Evolutionary conservation across 345 rosid genomes (phyloP), one percentile per base, ranked within the genome.

Genomic region (Nephelium lappaceum): DNA sequence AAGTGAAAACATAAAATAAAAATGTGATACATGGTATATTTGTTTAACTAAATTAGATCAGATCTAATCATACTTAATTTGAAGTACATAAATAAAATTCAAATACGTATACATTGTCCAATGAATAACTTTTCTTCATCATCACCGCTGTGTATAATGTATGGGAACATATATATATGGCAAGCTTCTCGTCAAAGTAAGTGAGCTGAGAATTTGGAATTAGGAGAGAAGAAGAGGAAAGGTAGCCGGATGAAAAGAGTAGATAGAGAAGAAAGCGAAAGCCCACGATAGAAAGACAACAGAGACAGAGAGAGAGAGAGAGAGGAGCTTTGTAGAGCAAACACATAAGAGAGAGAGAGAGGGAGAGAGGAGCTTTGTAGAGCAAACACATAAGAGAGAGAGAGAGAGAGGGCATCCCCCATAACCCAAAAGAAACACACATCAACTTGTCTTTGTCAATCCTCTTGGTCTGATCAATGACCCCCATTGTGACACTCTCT

Each of bases 381-480:
- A 45, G 12, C 51, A 45, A 45, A 45, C 51, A n/a, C n/a, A n/a
- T n/a, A n/a, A 18, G 38, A 38, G 12, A 60, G 19, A 41, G 7
- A 18, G 24, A 57, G 1, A 18, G n/a, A 31, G 27, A 71, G 70
- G 47, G 27, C 47, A 73, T 62, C 83, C 79, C 72, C 87, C 83
- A 47, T 79, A 2, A 51, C 75, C 83, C 49, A 69, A 79, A 67
- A 84, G 51, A 24, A 5, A 39, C 19, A 8, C 21, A 38, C 80
- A 79, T 81, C 82, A 81, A 76, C 1, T 1, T 14, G 82, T 84
- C 84, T 1, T 38, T 43, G 67, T 81, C 87, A 81, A 84, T 78
- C 84, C 66, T 68, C 70, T 72, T 51, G 82, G 82, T 84, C 84
- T 51, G 36, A 6, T 41, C 8, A 41, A 41, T 41, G 43, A 41